phyloP scores from a whole-genome alignment of 2,329 filamentous ascomycete species.

The Pseudocercospora fuligena region DNA sequence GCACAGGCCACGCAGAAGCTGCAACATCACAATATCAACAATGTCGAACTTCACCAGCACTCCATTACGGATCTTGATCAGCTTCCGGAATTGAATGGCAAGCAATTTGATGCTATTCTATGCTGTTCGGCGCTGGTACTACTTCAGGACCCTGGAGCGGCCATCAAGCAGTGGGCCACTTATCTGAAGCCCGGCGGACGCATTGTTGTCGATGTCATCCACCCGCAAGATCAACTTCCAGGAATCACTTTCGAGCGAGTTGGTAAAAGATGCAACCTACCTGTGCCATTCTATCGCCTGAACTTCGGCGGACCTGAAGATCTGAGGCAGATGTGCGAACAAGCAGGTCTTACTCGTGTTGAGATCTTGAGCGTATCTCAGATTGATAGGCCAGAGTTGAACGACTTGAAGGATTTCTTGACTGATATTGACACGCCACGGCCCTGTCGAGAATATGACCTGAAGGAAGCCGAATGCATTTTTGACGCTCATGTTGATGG shows the following conservation, averaged over 20 bases:
- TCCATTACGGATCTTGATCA: slow-evolving; percentile 44
- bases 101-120: slow-evolving; percentile 43
- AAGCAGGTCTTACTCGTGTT: slow-evolving; percentile 44
- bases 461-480: slow-evolving; percentile 28
- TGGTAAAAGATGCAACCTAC: slow-evolving; percentile 39
- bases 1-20: slow-evolving; percentile 42
- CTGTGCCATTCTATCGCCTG: slow-evolving; percentile 44
- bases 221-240: slow-evolving; percentile 44
- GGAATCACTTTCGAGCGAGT: slow-evolving; percentile 46
- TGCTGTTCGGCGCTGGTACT: slow-evolving; percentile 49
- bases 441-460: not conserved
- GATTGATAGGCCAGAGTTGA: slow-evolving; percentile 39
- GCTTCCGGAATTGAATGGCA: slow-evolving; percentile 23
- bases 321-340: slow-evolving; percentile 41
- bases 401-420: slow-evolving; percentile 32
- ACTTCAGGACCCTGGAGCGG: slow-evolving; percentile 44
- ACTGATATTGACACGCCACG: slow-evolving; percentile 11
- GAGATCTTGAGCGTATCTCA: slow-evolving; percentile 41
- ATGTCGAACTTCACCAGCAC: slow-evolving; percentile 44
- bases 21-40: slow-evolving; percentile 34
- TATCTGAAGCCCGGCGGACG: slow-evolving; percentile 49
- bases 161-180: slow-evolving; percentile 44
- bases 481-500: slow-evolving; percentile 43
- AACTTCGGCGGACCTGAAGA: slow-evolving; percentile 42
- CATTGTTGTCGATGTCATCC: slow-evolving; percentile 46